Conservation (phyloP, 768 basidiomycete species). For the Tylopilus plumbeoviolaceoides region DNA sequence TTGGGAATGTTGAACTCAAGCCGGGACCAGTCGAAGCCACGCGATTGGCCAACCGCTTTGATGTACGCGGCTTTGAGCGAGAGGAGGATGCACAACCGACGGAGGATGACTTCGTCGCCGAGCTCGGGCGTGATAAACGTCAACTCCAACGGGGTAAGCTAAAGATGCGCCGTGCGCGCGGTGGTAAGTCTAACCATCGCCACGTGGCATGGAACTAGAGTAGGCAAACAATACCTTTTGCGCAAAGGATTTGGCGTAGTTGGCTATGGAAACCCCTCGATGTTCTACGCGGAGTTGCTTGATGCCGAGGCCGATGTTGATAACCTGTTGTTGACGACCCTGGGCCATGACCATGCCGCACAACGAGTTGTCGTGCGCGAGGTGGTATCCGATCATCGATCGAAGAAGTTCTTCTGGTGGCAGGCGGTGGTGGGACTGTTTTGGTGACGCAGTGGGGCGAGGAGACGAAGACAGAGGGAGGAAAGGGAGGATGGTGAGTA, state of each 20-base stretch:
- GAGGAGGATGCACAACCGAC: conserved; percentile 72
- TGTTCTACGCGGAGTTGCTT: conserved; percentile 65
- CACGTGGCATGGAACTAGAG: neutral
- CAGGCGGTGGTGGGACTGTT: conserved; percentile 54
- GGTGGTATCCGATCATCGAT: conserved; percentile 78
- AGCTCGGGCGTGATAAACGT: conserved; percentile 47
- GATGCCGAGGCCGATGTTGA: conserved; percentile 78
- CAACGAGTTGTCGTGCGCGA: conserved; percentile 61
- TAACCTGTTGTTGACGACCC: conserved; percentile 66
- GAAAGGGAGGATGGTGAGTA: neutral
- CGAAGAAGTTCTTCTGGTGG: conserved; percentile 62
- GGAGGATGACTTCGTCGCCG: conserved; percentile 62
- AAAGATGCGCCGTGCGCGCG: neutral
- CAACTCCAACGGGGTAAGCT: conserved; percentile 49
- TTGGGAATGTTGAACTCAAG: conserved; percentile 77
- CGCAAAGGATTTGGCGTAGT: conserved; percentile 65
- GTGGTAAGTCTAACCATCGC: neutral
- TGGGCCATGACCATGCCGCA: conserved; percentile 85
- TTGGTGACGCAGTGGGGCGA: neutral
- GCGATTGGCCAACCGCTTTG: conserved; percentile 76
- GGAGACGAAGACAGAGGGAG: neutral
- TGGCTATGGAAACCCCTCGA: conserved; percentile 49
- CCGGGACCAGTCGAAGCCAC: conserved; percentile 77
- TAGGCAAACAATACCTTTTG: conserved; percentile 57
- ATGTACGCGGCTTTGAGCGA: conserved; percentile 80